Evolutionary conservation across 176 grass and related monocot species (phyloP), one percentile per base, ranked within the genome.

Genomic region (Zea luxurians): DNA sequence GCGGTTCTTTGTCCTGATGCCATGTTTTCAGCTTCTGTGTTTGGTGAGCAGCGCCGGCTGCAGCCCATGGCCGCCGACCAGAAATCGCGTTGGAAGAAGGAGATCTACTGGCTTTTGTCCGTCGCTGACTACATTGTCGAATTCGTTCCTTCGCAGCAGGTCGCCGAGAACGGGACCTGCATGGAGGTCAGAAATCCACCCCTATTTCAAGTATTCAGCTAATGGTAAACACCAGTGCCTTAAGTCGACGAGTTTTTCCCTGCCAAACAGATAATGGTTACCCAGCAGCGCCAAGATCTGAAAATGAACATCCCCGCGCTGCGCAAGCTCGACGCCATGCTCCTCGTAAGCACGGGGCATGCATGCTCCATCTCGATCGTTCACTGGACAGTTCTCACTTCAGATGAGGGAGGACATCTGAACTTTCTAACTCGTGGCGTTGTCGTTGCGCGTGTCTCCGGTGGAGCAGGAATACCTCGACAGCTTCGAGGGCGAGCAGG

Each of bases 31-130:
- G 95, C 95, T 89, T 97, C 95, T 27, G 91, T 94, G 41, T 97
- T 92, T 42, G 94, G 95, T 18, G 91, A 97, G 77, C 91, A 92
- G 67, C 74, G 85, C 37, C 87, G 87, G 13, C 80, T 94, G 47
- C 91, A 94, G 49, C 95, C 95, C 58, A 97, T 97, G 95, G 76
- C 88, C 37, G 66, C 57, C 8, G 87, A 97, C 8, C 93, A 76
- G 70, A 90, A 90, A 72, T 66, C 83, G 11, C 86, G 87, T 43
- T 97, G 91, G 95, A 80, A 37, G 48, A 97, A 71, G 68, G 95
- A 97, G 80, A 86, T 97, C 48, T 89, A 93, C 45, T 97, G 91
- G 95, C 85, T 97, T 48, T 86, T 97, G 75, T 94, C 85, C 0
- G 95, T 97, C 53, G 58, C 79, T 7, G 91, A 97, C 15, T 69